Conservation (phyloP, 2,329 filamentous ascomycete genomes). For the Colletotrichum sp. region DNA sequence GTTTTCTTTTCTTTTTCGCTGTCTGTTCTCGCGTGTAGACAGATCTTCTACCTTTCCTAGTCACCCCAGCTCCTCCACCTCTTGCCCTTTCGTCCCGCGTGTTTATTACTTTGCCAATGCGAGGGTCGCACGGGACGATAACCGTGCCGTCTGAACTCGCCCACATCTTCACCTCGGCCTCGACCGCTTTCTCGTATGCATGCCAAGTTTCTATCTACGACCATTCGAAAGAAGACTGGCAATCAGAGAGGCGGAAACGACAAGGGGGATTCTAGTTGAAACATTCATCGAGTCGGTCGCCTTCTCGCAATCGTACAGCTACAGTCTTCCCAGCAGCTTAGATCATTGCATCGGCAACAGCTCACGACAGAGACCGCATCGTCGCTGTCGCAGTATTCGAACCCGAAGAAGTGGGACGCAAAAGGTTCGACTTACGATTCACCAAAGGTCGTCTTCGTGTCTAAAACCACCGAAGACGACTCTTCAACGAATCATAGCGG, state of each 20-base stretch:
- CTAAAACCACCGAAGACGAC: not conserved
- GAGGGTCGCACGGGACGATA: constrained; percentile 45
- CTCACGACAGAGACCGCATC: not conserved
- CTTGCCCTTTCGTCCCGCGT: constrained; percentile 31
- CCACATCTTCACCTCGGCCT: constrained; percentile 32
- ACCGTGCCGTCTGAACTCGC: constrained; percentile 31
- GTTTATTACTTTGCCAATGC: constrained; percentile 46
- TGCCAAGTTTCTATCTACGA: constrained; percentile 36
- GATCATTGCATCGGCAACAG: not conserved
- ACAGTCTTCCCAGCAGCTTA: not conserved
- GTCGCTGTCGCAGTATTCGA: not conserved
- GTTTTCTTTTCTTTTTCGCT: not conserved
- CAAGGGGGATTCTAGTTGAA: constrained; percentile 25
- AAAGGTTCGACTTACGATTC: not conserved
- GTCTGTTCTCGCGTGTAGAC: not conserved
- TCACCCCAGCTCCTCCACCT: constrained; percentile 13
- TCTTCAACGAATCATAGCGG: not conserved
- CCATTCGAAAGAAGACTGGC: constrained; percentile 27
- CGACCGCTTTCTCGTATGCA: constrained; percentile 38
- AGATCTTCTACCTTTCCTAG: not conserved
- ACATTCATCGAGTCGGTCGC: not conserved
- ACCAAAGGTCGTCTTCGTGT: not conserved
- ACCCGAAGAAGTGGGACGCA: not conserved
- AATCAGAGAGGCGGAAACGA: constrained; percentile 25
- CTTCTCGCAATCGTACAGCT: not conserved